These are phyloP conservation scores for Mortierella sp. DNA, from an alignment of 371 early-diverging fungal species.

Conservation along the genomic window DNA sequence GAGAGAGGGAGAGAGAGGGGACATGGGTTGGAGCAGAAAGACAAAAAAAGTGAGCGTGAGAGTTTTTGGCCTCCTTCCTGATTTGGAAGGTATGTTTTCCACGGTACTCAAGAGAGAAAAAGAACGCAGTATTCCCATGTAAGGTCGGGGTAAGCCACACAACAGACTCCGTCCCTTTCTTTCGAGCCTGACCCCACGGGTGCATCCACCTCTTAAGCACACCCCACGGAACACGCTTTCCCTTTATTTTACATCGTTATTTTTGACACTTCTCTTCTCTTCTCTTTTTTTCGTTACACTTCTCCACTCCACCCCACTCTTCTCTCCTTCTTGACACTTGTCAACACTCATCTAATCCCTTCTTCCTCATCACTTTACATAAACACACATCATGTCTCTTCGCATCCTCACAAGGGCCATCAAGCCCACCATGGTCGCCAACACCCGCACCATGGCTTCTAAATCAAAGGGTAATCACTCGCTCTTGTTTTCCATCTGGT, in stretches of 20 bases:
- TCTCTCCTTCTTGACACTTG: conserved; percentile 12
- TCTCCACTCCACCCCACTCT: conserved; percentile 21
- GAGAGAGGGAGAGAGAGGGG: conserved; percentile 5
- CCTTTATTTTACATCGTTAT: not conserved
- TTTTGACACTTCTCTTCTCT: not conserved
- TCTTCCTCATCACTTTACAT: not conserved
- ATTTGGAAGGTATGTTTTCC: conserved; percentile 22
- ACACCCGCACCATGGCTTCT: conserved; percentile 62
- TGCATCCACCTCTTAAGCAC: not conserved
- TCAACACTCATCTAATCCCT: conserved; percentile 10
- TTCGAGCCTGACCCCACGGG: conserved; percentile 2
- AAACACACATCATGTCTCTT: conserved; percentile 34
- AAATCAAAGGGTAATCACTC: conserved; percentile 60
- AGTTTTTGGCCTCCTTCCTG: conserved; percentile 30
- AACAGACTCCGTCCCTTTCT: not conserved
- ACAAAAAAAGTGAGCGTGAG: conserved; percentile 30
- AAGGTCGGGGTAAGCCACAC: not conserved
- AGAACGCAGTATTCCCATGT: conserved; percentile 3
- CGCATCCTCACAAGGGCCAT: conserved; percentile 53
- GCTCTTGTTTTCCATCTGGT: not conserved
- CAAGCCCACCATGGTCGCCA: conserved; percentile 49
- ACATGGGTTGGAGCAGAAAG: not conserved
- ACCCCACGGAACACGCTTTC: conserved; percentile 4
- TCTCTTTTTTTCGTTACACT: conserved; percentile 2
- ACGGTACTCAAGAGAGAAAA: conserved; percentile 8